Evolutionary conservation across 176 grass and related monocot species (phyloP).

Genomic region (Carex kokanica): DNA sequence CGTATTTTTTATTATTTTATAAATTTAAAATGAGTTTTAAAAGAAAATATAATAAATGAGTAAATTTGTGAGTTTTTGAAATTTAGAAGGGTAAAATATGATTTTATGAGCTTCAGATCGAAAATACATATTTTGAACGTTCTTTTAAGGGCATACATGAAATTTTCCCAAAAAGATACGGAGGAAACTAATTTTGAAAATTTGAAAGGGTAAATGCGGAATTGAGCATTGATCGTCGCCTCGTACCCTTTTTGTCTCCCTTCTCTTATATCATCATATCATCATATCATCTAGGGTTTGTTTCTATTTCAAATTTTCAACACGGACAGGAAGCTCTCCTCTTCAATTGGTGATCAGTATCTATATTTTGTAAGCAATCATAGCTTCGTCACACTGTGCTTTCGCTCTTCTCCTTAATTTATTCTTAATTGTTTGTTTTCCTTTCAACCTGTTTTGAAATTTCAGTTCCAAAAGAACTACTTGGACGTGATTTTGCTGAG

Average conservation of each 20-base stretch:
- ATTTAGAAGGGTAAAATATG: too few relatives aligned
- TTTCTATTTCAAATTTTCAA: background rate
- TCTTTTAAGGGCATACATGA: background rate
- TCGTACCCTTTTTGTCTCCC: background rate
- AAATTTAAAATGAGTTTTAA: too few relatives aligned
- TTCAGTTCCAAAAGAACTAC: background rate
- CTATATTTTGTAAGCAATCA: background rate
- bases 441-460: background rate
- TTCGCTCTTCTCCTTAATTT: background rate
- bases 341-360: background rate
- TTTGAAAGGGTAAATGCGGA: too few relatives aligned
- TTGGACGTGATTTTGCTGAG: background rate
- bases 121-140: background rate
- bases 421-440: background rate
- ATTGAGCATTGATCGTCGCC: too few relatives aligned
- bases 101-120: too few relatives aligned
- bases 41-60: too few relatives aligned
- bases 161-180: background rate
- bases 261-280: too few relatives aligned
- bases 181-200: too few relatives aligned
- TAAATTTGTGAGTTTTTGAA: background rate
- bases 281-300: conserved; percentile 13
- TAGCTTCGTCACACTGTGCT: background rate
- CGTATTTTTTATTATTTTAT: too few relatives aligned
- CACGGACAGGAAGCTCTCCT: background rate